Base-by-base conservation (phyloP, 352 stramenopile genomes). In the Globisporangium echinulatum region DNA sequence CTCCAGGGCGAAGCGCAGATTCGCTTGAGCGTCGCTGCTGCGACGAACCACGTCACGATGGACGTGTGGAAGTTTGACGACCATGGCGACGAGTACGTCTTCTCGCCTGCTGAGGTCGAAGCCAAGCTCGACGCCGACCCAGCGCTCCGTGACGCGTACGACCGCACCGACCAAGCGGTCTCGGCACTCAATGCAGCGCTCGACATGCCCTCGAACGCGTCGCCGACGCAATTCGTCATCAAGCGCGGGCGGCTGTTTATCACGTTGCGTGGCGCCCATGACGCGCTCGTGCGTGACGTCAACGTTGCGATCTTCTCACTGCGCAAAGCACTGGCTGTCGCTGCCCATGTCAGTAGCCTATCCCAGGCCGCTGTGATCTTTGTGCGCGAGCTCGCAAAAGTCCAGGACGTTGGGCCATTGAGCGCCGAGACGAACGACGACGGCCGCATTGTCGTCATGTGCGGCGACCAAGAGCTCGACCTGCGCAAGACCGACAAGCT, bases 1-100 rank as follows among this genome's bases (percentile, higher is more conserved):
- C 59, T 85, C 49, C 75, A 85, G 52, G 75, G 72, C 14, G 75
- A 85, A 56, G 74, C 68, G 5, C 70, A 80, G 64, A 58, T 82
- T 43, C 70, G 71, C 0, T 46, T 85, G 14, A 58, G 44, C 1
- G 64, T 77, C 14, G 13, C 40, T 4, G 14, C 6, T 43, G 61
- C 46, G 3, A 68, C 25, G 25, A 33, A 70, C 33, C 68, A 54
- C 42, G 68, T 75, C 2, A 36, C 59, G 2, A 11, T 80, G 11
- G 62, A 72, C 19, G 58, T 85, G 48, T 85, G 72, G 72, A 65
- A 66, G 37, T 82, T 79, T 38, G 69, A 85, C 44, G 63, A 77
- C 42, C 79, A 80, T 53, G 70, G 79, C 48, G 54, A 72, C 13
- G 62, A 82, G 46, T 56, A 77, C 19, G 62, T 75, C 5, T 62